A percentile compares a stretch with the other conserved stretches of the same genome.
Evolutionary conservation across 257 asterid genomes (phyloP).

Genomic region (Solanum ossicruentum): DNA sequence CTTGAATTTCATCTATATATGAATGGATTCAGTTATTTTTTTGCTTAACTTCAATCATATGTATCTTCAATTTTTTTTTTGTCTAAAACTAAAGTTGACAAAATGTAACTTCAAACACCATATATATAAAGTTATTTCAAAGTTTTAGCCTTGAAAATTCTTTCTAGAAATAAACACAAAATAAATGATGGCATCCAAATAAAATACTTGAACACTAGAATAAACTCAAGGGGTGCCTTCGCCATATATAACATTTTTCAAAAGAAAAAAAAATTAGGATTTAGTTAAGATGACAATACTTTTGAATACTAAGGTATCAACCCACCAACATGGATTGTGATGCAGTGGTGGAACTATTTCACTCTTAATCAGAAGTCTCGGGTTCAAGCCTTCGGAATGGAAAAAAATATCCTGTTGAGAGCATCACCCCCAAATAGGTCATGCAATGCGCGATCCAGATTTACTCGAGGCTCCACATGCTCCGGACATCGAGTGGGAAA

Average conservation of each 20-base stretch:
- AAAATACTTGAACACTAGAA: background rate
- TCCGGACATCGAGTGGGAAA: no score
- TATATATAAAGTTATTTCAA: background rate
- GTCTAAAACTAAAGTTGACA: background rate
- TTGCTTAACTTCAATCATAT: background rate
- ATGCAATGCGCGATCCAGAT: no score
- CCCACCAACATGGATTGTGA: background rate
- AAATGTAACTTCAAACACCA: background rate
- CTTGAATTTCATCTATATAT: background rate
- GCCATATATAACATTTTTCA: background rate
- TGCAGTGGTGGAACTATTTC: no score
- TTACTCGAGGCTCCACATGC: no score
- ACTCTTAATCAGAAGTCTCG: no score
- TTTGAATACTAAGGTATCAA: background rate
- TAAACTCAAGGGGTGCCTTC: background rate
- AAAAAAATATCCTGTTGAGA: no score
- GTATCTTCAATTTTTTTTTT: background rate
- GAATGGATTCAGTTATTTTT: background rate
- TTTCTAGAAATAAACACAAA: background rate
- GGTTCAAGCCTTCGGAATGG: no score
- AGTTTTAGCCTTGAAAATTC: background rate
- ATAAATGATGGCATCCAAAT: background rate
- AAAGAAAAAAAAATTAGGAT: slow-evolving; percentile 7
- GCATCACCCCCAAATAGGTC: no score
- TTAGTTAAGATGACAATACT: background rate